Evolutionary conservation across 768 basidiomycete species (phyloP), one percentile per base, ranked within the genome.

Genomic region (Lactarius deliciosus): DNA sequence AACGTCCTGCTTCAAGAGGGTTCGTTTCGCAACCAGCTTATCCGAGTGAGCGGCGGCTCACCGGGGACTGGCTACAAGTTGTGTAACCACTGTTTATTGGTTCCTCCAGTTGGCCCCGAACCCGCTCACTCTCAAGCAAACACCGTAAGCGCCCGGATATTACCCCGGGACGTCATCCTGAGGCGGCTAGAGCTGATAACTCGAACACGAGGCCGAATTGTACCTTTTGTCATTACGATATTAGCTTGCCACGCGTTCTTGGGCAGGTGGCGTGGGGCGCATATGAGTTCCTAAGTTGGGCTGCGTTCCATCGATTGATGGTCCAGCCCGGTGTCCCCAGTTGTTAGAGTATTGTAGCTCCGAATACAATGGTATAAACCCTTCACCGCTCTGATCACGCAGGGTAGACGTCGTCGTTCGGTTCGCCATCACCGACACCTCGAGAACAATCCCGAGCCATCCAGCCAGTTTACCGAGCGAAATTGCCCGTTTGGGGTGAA

Each of bases 281-380:
- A 43, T 53, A 45, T 36, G 50, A 16, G 43, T 25, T 55, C 5
- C 64, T 43, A 54, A 25, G 62, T 64, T 7, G 36, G 28, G 47
- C 22, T 62, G 55, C 50, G 57, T 67, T 59, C 30, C 41, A 67
- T 67, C 62, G 66, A 64, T 67, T 61, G 64, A 61, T 61, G 59
- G 64, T 36, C 36, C 20, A 57, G 40, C 38, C 38, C 22, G 43
- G 57, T 10, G 40, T 28, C 43, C 40, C 30, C 32, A 36, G 54
- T 54, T 41, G 50, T 63, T 28, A 30, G 34, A 34, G 34, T 59
- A 16, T 36, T 50, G 22, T 55, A n/a, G 28, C 16, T 20, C 50
- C 50, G 41, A 11, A 43, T 30, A 1, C n/a, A 45, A 22, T 41
- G 60, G 53, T 55, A 58, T 43, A 34, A 40, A 16, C 30, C 4